Base-by-base conservation (phyloP, 1,139 yeast species). In the Suhomyces bokatorum region DNA sequence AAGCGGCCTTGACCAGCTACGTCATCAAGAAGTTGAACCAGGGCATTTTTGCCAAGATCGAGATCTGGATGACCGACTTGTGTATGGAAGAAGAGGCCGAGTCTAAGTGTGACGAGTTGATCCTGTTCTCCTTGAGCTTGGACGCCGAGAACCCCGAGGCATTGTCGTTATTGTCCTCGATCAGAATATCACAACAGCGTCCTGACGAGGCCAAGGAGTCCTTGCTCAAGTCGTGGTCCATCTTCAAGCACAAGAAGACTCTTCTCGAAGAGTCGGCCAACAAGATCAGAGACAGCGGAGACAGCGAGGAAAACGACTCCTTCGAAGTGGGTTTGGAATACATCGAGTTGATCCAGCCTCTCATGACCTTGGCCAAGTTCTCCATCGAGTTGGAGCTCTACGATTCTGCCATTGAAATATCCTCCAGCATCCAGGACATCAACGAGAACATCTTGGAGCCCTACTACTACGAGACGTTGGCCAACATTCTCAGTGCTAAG, bases 61-160 rank as follows among this genome's bases (percentile, higher is more conserved):
- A 93, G 66, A 88, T 95, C 49, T 93, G 98, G 97, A 93, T 93
- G 99, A 95, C 99, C 1, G 99, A 93, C 69, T 73, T 93, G 53
- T 91, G 98, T 62, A 90, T 91, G 97, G 96, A 88, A 55, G 81
- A 81, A 6, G 84, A 85, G 55, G 98, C 99, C 2, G 99, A 93
- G 64, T 37, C 64, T 5, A 78, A 81, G 62, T 95, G 99, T 67
- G 87, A 90, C 55, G 76, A 76, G 44, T 73, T 88, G 54, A 85
- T 91, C 42, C 67, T 78, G 5, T 80, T 78, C 55, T 84, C 96
- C 0, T 65, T 89, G 56, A 66, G 77, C 44, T 66, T 87, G 32
- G 91, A 87, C 51, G 43, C 59, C 5, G 63, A 67, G 6, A 81
- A 85, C 45, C 87, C 97, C 0, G 98, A 91, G 63, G 80, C 90